These are phyloP conservation scores for Nakazawaea ishiwadae DNA, from an alignment of 805 yeast species.

Conservation along the genomic window DNA sequence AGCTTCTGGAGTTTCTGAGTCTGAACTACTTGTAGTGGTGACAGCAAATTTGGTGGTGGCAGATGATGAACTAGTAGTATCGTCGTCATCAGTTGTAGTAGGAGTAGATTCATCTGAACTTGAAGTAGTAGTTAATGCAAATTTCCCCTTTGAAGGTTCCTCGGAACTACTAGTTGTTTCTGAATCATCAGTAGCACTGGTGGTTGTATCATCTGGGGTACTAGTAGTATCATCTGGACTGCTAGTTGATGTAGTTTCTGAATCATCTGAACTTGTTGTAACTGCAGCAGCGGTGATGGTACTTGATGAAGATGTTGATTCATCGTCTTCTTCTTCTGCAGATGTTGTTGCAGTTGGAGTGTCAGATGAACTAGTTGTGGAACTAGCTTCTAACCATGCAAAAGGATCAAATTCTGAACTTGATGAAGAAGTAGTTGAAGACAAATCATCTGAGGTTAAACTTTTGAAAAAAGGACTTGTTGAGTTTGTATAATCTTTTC, in stretches of 20 bases:
- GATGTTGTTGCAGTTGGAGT: background rate
- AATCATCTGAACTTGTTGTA: constrained; percentile 2
- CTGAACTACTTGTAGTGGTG: background rate
- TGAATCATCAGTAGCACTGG: no score
- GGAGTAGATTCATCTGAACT: no score
- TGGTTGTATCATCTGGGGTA: background rate
- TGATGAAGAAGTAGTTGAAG: constrained; percentile 4
- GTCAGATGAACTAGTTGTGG: background rate
- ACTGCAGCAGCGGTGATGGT: constrained; percentile 1
- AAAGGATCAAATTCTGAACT: background rate
- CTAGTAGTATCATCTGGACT: constrained; percentile 3
- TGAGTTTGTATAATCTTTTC: constrained; percentile 3
- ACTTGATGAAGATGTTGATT: background rate
- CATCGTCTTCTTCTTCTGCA: background rate
- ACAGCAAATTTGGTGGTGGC: no score
- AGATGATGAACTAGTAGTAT: no score
- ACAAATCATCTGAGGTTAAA: no score
- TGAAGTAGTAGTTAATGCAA: no score
- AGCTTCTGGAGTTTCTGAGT: background rate
- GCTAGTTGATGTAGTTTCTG: background rate
- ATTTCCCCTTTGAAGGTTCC: no score
- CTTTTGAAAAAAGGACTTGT: no score
- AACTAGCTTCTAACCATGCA: background rate
- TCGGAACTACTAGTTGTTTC: no score
- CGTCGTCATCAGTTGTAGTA: no score